phyloP scores from a whole-genome alignment of 108 stramenopile species.

The Parietichytrium sp. region DNA sequence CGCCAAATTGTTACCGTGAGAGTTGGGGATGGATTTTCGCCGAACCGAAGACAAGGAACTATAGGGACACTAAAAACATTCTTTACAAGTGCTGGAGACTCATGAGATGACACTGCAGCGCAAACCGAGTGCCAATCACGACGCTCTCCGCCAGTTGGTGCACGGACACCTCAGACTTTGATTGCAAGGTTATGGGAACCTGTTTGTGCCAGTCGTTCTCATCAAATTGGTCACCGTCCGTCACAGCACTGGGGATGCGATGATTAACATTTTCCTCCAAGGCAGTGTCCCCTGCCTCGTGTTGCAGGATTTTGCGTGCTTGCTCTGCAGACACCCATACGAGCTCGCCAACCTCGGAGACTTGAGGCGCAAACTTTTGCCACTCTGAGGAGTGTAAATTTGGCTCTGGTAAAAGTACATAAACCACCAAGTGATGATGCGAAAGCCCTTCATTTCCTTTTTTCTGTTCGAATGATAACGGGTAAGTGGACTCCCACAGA shows the following conservation, averaged over 20 bases:
- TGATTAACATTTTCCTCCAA: background rate
- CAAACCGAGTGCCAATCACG: constrained; percentile 29
- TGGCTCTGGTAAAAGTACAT: background rate
- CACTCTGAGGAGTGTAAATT: background rate
- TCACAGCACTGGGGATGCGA: background rate
- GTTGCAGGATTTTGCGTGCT: background rate
- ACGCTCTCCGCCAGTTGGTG: background rate
- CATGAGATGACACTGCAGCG: background rate
- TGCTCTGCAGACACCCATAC: constrained; percentile 15
- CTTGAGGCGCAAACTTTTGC: background rate
- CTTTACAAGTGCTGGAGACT: too few species aligned
- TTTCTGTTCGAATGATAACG: background rate
- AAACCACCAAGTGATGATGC: constrained; percentile 10
- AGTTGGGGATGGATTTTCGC: too few species aligned
- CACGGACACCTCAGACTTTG: background rate
- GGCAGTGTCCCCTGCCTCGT: too few species aligned
- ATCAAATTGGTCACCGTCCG: background rate
- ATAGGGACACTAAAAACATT: too few species aligned
- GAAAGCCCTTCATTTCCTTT: background rate
- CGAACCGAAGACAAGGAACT: too few species aligned
- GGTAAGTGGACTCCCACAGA: constrained; percentile 31
- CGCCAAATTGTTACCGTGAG: too few species aligned
- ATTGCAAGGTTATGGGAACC: background rate
- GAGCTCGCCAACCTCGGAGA: constrained; percentile 14
- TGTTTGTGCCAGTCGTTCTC: background rate